These are phyloP conservation scores for Solanum chacoense DNA, from an alignment of 305 asterid genomes.

Conservation along the genomic window DNA sequence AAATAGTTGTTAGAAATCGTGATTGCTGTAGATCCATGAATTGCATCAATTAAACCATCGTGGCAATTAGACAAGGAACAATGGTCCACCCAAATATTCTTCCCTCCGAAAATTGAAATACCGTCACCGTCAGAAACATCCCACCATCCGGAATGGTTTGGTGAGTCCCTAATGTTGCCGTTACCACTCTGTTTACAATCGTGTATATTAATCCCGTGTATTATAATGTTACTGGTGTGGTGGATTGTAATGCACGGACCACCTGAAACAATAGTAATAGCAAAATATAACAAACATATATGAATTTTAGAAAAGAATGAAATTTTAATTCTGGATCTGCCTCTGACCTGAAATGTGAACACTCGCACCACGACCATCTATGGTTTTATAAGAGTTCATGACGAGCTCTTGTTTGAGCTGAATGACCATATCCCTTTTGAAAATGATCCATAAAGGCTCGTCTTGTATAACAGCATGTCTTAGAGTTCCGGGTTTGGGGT, in stretches of 20 bases:
- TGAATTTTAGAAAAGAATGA: background rate
- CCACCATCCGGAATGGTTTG: slow-evolving; percentile 58
- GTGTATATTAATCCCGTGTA: slow-evolving; percentile 65
- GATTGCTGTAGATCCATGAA: slow-evolving; percentile 72
- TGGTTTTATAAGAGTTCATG: slow-evolving; percentile 57
- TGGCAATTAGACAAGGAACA: slow-evolving; percentile 63
- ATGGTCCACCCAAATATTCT: slow-evolving; percentile 63
- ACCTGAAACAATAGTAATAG: slow-evolving; percentile 6
- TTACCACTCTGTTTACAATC: slow-evolving; percentile 47
- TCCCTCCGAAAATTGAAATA: slow-evolving; percentile 39
- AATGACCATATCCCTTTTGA: slow-evolving; percentile 54
- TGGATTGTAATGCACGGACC: slow-evolving; percentile 74
- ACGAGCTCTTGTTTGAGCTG: slow-evolving; percentile 49
- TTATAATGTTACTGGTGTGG: slow-evolving; percentile 37
- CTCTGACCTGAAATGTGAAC: slow-evolving; percentile 39
- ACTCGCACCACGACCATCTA: slow-evolving; percentile 68
- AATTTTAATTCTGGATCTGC: background rate
- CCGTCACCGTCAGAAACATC: slow-evolving; percentile 70
- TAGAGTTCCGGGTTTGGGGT: slow-evolving; percentile 61
- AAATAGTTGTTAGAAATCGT: slow-evolving; percentile 65
- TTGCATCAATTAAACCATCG: slow-evolving; percentile 70
- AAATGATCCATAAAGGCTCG: slow-evolving; percentile 69
- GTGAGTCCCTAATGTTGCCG: slow-evolving; percentile 49
- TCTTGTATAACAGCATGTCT: slow-evolving; percentile 59
- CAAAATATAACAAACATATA: background rate